Conservation (phyloP, 2,329 filamentous ascomycete genomes). For the Colletotrichum kahawae region DNA sequence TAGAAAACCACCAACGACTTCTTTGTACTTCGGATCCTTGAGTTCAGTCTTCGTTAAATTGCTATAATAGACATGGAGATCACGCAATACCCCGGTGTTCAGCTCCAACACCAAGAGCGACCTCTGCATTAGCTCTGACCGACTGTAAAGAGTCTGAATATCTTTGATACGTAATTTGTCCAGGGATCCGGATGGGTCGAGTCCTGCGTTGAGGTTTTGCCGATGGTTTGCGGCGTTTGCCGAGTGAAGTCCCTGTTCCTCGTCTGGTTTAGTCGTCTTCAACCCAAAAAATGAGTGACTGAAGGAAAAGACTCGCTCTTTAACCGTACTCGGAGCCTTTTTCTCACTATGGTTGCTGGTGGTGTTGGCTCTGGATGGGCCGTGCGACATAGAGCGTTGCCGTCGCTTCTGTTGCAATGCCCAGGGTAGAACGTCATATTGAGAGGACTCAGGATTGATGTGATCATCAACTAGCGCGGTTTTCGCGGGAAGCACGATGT, state of each 20-base stretch:
- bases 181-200: neutral
- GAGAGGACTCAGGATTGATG: accelerated
- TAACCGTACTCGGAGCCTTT: accelerated
- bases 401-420: neutral
- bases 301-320: neutral
- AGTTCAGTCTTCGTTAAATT: neutral
- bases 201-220: neutral
- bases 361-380: neutral
- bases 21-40: neutral
- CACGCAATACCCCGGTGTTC: neutral
- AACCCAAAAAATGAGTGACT: neutral
- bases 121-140: neutral
- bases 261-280: neutral
- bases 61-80: neutral
- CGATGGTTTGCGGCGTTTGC: neutral
- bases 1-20: neutral
- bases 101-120: neutral
- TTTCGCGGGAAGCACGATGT: neutral
- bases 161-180: neutral
- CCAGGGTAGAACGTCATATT: accelerated
- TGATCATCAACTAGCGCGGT: neutral
- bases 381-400: accelerated
- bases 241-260: neutral
- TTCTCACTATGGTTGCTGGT: no score
- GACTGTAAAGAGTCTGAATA: neutral